Evolutionary conservation across 2,329 filamentous ascomycete genomes (phyloP).

Genomic region (Aureobasidium sp.): DNA sequence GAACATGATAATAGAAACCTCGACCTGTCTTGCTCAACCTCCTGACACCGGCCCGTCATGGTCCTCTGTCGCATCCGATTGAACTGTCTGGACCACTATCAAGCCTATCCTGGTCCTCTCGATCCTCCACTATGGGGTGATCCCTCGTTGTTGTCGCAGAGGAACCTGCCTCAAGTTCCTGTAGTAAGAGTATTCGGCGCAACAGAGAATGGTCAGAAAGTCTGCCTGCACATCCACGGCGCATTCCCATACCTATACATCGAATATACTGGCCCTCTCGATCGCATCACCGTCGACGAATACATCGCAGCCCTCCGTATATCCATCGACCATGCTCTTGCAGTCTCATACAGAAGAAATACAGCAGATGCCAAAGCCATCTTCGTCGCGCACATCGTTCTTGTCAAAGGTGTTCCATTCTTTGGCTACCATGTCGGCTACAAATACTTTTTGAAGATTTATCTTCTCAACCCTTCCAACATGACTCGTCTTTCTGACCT

Average conservation of each 20-base stretch:
- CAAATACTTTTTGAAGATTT: constrained; percentile 92
- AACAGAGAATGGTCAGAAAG: constrained; percentile 94
- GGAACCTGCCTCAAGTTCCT: constrained; percentile 78
- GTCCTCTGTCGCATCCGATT: constrained; percentile 73
- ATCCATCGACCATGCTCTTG: constrained; percentile 91
- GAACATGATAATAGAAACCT: constrained; percentile 1
- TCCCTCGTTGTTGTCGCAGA: constrained; percentile 59
- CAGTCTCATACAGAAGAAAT: constrained; percentile 85
- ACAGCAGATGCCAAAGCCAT: constrained; percentile 71
- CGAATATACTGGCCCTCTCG: constrained; percentile 78
- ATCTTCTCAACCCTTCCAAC: constrained; percentile 87
- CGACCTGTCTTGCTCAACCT: not conserved
- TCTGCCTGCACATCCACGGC: constrained; percentile 96
- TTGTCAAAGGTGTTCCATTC: constrained; percentile 95
- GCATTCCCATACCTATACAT: constrained; percentile 97
- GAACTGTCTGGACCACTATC: constrained; percentile 97
- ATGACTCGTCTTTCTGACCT: constrained; percentile 92
- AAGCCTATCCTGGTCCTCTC: constrained; percentile 79
- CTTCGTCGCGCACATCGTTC: constrained; percentile 90
- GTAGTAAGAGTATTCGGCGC: constrained; percentile 93
- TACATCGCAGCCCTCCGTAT: constrained; percentile 84
- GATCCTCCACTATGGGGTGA: constrained; percentile 73
- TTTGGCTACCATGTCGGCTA: constrained; percentile 97
- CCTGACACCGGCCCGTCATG: constrained; percentile 16
- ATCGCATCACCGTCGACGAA: constrained; percentile 63